These are phyloP conservation scores for Hericium erinaceus DNA, from an alignment of 768 basidiomycete species.

Conservation along the genomic window DNA sequence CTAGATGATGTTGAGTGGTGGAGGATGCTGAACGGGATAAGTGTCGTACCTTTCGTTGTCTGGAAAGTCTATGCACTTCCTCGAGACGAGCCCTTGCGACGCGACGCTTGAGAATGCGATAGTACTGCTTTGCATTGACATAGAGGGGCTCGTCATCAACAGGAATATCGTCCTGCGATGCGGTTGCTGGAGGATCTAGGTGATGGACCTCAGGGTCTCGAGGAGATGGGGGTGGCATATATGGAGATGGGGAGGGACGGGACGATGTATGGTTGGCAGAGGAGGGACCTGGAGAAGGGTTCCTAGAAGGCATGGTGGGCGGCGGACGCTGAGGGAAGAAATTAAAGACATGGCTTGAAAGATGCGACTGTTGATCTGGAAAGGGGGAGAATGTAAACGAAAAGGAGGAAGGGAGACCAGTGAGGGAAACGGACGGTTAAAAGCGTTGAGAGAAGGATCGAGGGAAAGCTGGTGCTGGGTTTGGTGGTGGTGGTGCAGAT, in stretches of 20 bases:
- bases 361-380: not conserved
- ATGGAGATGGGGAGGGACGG: constrained; percentile 22
- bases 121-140: constrained; percentile 99
- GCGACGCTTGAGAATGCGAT: constrained; percentile 93
- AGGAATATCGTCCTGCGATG: constrained; percentile 27
- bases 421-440: not conserved
- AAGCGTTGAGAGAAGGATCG: constrained; percentile 2
- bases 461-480: constrained; percentile 5
- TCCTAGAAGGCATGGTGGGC: constrained; percentile 5
- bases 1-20: constrained; percentile 29
- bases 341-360: not conserved
- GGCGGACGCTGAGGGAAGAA: constrained; percentile 8
- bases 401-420: constrained; percentile 4
- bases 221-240: constrained; percentile 14
- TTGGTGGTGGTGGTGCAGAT: constrained; percentile 8
- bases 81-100: constrained; percentile 86
- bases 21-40: constrained; percentile 4
- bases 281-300: constrained; percentile 13
- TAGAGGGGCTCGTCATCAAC: constrained; percentile 97
- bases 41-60: constrained; percentile 74
- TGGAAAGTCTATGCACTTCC: constrained; percentile 86
- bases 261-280: constrained; percentile 11
- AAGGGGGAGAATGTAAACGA: constrained; percentile 4
- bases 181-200: constrained; percentile 17
- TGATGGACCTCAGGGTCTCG: constrained; percentile 8